Base-by-base conservation (phyloP, 192 early-diverging fungal genomes). In the Diversispora eburnea region DNA sequence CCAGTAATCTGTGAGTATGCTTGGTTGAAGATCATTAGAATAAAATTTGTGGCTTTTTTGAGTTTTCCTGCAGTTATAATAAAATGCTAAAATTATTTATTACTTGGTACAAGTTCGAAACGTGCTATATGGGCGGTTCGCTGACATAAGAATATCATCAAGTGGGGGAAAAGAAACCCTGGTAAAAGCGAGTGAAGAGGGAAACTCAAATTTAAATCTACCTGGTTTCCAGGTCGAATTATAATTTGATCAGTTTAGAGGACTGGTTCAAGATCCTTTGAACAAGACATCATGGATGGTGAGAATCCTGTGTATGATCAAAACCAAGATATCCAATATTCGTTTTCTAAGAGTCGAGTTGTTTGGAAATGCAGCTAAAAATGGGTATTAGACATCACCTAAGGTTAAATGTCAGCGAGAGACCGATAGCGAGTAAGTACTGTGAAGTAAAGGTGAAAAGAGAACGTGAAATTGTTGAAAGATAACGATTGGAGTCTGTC, bases 401-500 rank as follows among this genome's bases (percentile, higher is more conserved):
- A 89, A 89, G 89, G 88, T 88, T 89, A n/a, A n/a, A n/a, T n/a
- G n/a, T n/a, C n/a, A n/a, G n/a, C n/a, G n/a, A n/a, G n/a, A n/a
- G n/a, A n/a, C n/a, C 88, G 87, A 91, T 91, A 91, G 88, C 89
- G 84, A 91, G 90, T 88, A 91, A 91, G 89, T 90, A 91, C 90
- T 85, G 86, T 89, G 88, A 91, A 85, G 87, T 88, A 91, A 91
- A 90, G 90, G 87, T 90, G 90, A 90, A 91, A 90, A 88, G 86
- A 81, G 88, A 85, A 88, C 90, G 86, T 89, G n/a, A n/a, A n/a
- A n/a, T 81, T 88, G 90, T 85, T 85, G 82, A 86, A 90, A 91
- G 89, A 87, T 88, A 90, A 82, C 84, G 84, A 76, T 85, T 86
- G 81, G 76, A 80, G 78, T 79, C 84, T 86, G 84, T 83, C 77